These are phyloP conservation scores for Lachnellula occidentalis DNA, from an alignment of 2,329 filamentous ascomycete genomes.

Conservation along the genomic window DNA sequence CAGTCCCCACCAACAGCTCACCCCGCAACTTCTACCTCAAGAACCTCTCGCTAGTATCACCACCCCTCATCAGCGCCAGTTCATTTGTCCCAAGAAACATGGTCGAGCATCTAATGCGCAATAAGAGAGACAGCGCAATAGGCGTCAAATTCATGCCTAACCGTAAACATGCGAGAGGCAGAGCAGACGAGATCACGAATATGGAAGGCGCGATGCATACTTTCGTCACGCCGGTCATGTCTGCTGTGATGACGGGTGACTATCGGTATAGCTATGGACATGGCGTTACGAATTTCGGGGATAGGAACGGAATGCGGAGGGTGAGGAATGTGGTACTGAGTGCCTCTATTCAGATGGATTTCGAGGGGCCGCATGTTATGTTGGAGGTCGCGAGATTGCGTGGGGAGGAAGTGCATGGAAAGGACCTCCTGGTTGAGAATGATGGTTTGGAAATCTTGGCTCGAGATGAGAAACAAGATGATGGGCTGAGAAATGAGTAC, in stretches of 20 bases:
- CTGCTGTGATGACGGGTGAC: conserved; percentile 21
- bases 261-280: conserved; percentile 19
- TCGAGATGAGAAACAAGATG: conserved; percentile 17
- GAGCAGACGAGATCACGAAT: conserved; percentile 20
- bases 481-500: conserved; percentile 11
- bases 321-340: conserved; percentile 21
- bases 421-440: conserved; percentile 5
- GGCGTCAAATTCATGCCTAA: conserved; percentile 14
- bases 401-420: conserved; percentile 5
- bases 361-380: conserved; percentile 24
- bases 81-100: conserved; percentile 16
- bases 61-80: conserved; percentile 21
- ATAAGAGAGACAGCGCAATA: conserved; percentile 20
- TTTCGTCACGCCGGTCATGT: conserved; percentile 23
- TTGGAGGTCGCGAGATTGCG: conserved; percentile 17
- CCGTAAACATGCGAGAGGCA: neutral
- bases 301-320: neutral
- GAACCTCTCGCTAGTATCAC: conserved; percentile 6
- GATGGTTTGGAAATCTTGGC: conserved; percentile 10
- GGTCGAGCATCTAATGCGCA: conserved; percentile 19
- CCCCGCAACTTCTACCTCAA: conserved; percentile 13
- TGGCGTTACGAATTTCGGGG: conserved; percentile 15
- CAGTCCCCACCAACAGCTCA: conserved; percentile 2
- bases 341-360: conserved; percentile 25
- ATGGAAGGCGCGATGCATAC: conserved; percentile 27